A percentile compares a stretch with the other conserved stretches of the same genome.
phyloP scores from a whole-genome alignment of 768 basidiomycete species.

The Calocybe gangraenosa region DNA sequence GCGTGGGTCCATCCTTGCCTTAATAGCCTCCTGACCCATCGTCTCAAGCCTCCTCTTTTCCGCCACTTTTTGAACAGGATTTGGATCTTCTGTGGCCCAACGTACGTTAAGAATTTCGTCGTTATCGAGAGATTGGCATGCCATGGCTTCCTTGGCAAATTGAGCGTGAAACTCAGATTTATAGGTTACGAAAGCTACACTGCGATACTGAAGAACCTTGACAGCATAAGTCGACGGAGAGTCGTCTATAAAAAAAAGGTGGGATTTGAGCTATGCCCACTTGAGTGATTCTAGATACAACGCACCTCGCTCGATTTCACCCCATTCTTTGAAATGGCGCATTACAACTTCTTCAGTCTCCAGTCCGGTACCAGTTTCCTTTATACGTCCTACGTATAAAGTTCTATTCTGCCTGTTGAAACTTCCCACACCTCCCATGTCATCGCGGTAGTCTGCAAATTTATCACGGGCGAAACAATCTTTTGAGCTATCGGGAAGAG shows the following conservation, averaged over 20 bases:
- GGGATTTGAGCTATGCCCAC: background rate
- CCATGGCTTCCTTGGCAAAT: constrained; percentile 99
- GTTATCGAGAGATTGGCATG: constrained; percentile 94
- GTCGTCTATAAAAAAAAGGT: constrained; percentile 16
- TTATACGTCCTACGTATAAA: constrained; percentile 90
- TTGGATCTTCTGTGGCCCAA: constrained; percentile 99
- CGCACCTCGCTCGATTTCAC: constrained; percentile 87
- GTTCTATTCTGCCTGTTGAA: constrained; percentile 94
- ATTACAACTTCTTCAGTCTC: constrained; percentile 91
- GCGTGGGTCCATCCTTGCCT: constrained; percentile 77
- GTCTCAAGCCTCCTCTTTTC: constrained; percentile 84
- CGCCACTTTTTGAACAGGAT: constrained; percentile 81
- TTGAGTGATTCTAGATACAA: constrained; percentile 14
- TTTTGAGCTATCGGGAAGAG: constrained; percentile 86
- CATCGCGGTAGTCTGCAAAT: constrained; percentile 95
- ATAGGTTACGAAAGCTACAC: constrained; percentile 97
- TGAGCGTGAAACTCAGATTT: constrained; percentile 80
- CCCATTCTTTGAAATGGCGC: constrained; percentile 95
- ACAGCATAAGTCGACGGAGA: constrained; percentile 43
- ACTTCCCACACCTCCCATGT: constrained; percentile 99
- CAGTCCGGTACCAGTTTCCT: constrained; percentile 80
- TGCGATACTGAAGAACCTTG: constrained; percentile 88
- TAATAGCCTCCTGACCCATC: constrained; percentile 83
- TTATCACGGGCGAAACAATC: constrained; percentile 98
- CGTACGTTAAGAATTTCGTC: constrained; percentile 98